Base-by-base conservation (phyloP, 306 rosid genomes). In the Pyrus bretschneideri region DNA sequence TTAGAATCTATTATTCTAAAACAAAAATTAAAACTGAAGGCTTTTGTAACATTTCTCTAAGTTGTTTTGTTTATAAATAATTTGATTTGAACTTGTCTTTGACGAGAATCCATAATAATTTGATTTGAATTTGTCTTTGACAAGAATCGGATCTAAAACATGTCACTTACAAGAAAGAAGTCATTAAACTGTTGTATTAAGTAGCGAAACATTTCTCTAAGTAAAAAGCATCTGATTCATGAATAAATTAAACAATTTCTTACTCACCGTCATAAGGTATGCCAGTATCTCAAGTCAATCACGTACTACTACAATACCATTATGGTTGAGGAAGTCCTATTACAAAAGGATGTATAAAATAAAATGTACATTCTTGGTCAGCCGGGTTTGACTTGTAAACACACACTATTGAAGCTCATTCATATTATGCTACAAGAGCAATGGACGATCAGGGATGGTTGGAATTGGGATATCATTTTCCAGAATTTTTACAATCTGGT, bases 401-500 rank as follows among this genome's bases (percentile, higher is more conserved):
- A 62, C 38, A 25, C 6, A 27, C 67, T 29, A 62, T 27, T 14
- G 40, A 27, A 62, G 19, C 67, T 62, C 12, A 7, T 14, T 27
- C 38, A 29, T 42, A 5, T 4, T 45, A 65, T 46, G 57, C 54
- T 9, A 74, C 51, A 59, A 73, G 76, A 67, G 76, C 49, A 49
- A 74, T 30, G 83, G 75, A 23, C 75, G 69, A 9, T 42, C 64
- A 3, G 68, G 63, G 33, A 76, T 76, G 23, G 77, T 29, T 64
- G 64, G 81, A 33, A 72, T 58, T 46, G 78, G 66, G 35, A 21
- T 12, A 46, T 61, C 45, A 72, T 52, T 82, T 23, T 82, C 82
- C 63, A 82, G 21, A 9, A 78, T 62, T 62, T 82, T 78, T 19
- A 78, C 82, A 61, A 78, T 30, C 30, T 82, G 85, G 14, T 82